These are phyloP conservation scores for Globisporangium recalcitrans DNA, from an alignment of 352 stramenopile genomes.

Conservation along the genomic window DNA sequence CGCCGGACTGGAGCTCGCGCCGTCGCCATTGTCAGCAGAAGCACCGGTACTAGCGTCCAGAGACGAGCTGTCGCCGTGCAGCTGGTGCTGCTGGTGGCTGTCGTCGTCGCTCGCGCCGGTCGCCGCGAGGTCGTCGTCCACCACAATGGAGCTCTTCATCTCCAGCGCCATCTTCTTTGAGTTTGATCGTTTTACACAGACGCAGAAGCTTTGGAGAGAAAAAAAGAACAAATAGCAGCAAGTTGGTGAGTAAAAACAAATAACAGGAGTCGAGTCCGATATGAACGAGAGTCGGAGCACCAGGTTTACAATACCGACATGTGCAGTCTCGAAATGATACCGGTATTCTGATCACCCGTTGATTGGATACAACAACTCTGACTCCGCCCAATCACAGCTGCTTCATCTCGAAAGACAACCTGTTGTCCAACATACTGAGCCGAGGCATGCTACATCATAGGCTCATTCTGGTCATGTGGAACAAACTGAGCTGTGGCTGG, in stretches of 20 bases:
- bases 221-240: no score
- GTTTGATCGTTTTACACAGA: no score
- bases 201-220: no score
- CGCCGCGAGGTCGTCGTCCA: constrained; percentile 4
- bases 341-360: no score
- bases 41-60: not conserved
- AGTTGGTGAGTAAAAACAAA: no score
- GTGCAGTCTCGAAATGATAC: no score
- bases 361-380: no score
- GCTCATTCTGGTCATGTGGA: not conserved
- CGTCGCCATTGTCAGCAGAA: not conserved
- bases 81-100: not conserved
- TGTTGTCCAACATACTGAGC: not conserved
- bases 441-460: not conserved
- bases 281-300: no score
- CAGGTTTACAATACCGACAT: no score
- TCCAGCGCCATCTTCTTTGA: constrained; percentile 6
- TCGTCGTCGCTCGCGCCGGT: constrained; percentile 3
- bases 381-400: no score
- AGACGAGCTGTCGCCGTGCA: not conserved
- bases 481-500: not conserved
- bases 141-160: constrained; percentile 4
- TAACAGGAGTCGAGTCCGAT: no score
- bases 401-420: no score
- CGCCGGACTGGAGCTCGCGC: constrained; percentile 10